Evolutionary conservation across 805 yeast genomes (phyloP).

Genomic region (Metschnikowia arizonensis): DNA sequence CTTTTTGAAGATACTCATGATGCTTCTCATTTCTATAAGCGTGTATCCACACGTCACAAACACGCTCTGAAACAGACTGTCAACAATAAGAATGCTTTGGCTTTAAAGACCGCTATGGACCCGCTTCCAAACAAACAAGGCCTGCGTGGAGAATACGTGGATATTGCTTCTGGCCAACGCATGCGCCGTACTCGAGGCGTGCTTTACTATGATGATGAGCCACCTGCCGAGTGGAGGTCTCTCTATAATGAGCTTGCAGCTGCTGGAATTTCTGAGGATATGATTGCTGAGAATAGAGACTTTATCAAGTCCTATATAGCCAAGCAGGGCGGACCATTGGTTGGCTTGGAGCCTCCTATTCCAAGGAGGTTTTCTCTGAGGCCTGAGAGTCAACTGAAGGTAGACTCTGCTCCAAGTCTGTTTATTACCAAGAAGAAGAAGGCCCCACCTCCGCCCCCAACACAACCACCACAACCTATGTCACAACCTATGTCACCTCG

Average conservation of each 20-base stretch:
- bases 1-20: constrained; percentile 86
- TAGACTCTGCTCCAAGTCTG: background rate
- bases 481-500: too few species aligned
- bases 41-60: constrained; percentile 70
- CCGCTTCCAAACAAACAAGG: constrained; percentile 39
- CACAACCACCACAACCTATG: constrained; percentile 5
- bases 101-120: constrained; percentile 50
- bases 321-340: constrained; percentile 72
- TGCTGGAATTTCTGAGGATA: constrained; percentile 80
- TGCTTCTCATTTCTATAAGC: constrained; percentile 79
- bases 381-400: constrained; percentile 1
- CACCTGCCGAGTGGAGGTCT: constrained; percentile 82
- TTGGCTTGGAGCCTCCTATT: constrained; percentile 80
- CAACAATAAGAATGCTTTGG: constrained; percentile 83
- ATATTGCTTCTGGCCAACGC: constrained; percentile 50
- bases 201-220: constrained; percentile 69
- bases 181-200: constrained; percentile 54
- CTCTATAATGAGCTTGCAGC: constrained; percentile 67
- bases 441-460: too few species aligned
- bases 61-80: constrained; percentile 84
- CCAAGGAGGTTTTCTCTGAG: constrained; percentile 43
- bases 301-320: constrained; percentile 76
- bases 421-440: background rate
- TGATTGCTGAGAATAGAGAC: constrained; percentile 82
- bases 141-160: constrained; percentile 59